Base-by-base conservation (phyloP, 2,329 filamentous ascomycete genomes). In the Diaporthe sp. region DNA sequence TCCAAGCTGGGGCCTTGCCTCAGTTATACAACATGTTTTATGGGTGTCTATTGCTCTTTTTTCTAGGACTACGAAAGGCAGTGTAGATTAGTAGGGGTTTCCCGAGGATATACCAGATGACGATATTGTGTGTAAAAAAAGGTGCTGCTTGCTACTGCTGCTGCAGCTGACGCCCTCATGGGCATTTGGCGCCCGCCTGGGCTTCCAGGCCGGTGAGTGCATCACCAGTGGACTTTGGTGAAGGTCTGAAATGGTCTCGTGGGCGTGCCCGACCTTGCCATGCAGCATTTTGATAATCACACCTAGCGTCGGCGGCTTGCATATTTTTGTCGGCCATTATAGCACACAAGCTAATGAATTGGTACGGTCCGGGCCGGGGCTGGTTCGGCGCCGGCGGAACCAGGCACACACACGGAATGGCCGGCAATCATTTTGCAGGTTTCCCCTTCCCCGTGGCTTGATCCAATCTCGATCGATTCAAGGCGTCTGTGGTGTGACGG, bases 51-150 rank as follows among this genome's bases (percentile, higher is more conserved):
- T 49, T 46, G 61, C 25, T 65, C 31, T 58, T 39, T 15, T 58
- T 31, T 65, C 25, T 65, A 65, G 61, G 61, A 65, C 42, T 65
- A 65, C 3, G 42, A 65, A 49, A 46, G 61, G 61, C 61, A 22
- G n/a, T 65, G 61, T 65, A 65, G 61, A 65, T 65, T 49, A 65
- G 25, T 65, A 22, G 61, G 61, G 60, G 61, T 8, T 42, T 19
- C 34, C 15, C 49, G 42, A 44, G 42, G 61, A 44, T 65, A 65
- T 65, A 65, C 61, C 61, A 65, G 61, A 65, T 49, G 60, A 46
- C 31, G 61, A 65, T 65, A 22, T 34, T 65, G 61, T 65, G 60
- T 65, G 61, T 65, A 44, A 65, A 44, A 31, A 65, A 28, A 6
- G 55, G 4, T n/a, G 7, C 13, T 42, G 34, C 34, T 15, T 58